Percentiles rank a stretch among this genome's conserved stretches.
These are phyloP conservation scores for Aspergillus panamensis DNA, from an alignment of 495 filamentous ascomycete genomes.

Conservation along the genomic window DNA sequence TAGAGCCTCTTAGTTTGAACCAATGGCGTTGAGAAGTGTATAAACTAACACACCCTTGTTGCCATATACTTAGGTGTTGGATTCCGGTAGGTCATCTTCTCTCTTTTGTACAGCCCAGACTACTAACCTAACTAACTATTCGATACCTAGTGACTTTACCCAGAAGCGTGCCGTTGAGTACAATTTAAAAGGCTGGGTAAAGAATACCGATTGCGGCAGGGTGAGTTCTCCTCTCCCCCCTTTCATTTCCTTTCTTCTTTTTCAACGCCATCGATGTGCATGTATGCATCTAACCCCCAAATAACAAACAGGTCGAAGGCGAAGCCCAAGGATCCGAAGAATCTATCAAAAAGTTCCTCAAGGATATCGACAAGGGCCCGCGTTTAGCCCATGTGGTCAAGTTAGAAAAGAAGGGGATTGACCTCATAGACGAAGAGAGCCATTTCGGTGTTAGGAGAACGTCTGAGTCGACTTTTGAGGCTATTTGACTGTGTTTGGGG, in stretches of 20 bases:
- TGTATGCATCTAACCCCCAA: neutral
- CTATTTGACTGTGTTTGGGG: neutral
- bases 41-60: no score
- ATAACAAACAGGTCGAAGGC: conserved; percentile 66
- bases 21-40: neutral
- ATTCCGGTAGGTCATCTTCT: conserved; percentile 54
- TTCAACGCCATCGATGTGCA: neutral
- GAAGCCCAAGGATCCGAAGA: conserved; percentile 76
- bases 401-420: conserved; percentile 64
- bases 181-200: conserved; percentile 72
- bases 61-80: conserved; percentile 54
- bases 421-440: conserved; percentile 61
- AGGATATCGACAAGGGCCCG: conserved; percentile 74
- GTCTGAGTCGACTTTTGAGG: conserved; percentile 30
- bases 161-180: conserved; percentile 61
- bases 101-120: conserved; percentile 11
- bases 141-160: conserved; percentile 59
- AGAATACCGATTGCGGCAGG: conserved; percentile 70
- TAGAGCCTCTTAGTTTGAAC: neutral
- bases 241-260: neutral
- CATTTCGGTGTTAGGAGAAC: conserved; percentile 55
- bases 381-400: conserved; percentile 62
- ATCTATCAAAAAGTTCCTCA: conserved; percentile 62
- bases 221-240: conserved; percentile 35
- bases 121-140: conserved; percentile 5